Evolutionary conservation across 1,284 basidiomycete genomes (phyloP), one percentile per base, ranked within the genome.

Genomic region (Ceratorhiza oryzae-sativae): DNA sequence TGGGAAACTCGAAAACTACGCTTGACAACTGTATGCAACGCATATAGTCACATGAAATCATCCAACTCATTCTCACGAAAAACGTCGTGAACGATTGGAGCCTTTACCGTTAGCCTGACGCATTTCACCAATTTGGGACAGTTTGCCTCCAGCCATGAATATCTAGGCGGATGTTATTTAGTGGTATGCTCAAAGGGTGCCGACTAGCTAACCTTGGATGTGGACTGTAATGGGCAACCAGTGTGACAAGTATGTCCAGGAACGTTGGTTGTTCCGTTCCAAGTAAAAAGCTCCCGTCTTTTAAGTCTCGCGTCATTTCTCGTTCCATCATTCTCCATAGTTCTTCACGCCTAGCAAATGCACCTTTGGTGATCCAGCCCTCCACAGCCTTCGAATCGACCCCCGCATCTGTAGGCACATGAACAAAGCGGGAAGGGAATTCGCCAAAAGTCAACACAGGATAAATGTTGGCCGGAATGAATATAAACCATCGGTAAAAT

Each of bases 401-500:
- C 13, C 20, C 41, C 32, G 61, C 48, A 53, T 74, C 73, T n/a
- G 20, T 36, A 12, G 74, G 74, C 25, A 75, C 70, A 0, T 25
- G 32, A 34, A 73, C 46, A 46, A 63, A 75, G 15, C 74, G 60
- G 15, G 59, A 53, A 0, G 74, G 74, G 48, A 73, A 73, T 30
- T 75, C 72, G 10, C 49, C 30, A n/a, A 68, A 20, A 27, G 72
- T 73, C 5, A 75, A 15, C 1, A 60, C 41, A 0, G 74, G 56
- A 39, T 73, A 75, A 34, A 75, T 56, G 56, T 73, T 73, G 39
- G 72, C 74, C 9, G 74, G 72, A 30, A 73, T 63, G 53, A 71
- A 73, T 36, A 75, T 73, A 30, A 75, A 51, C 55, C 68, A 73
- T 23, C 74, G 74, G 30, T 75, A 75, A 25, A 73, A 73, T 3